Evolutionary conservation across 2,329 filamentous ascomycete genomes (phyloP), one percentile per base, ranked within the genome.

Genomic region (Aspergillus phoenicis): DNA sequence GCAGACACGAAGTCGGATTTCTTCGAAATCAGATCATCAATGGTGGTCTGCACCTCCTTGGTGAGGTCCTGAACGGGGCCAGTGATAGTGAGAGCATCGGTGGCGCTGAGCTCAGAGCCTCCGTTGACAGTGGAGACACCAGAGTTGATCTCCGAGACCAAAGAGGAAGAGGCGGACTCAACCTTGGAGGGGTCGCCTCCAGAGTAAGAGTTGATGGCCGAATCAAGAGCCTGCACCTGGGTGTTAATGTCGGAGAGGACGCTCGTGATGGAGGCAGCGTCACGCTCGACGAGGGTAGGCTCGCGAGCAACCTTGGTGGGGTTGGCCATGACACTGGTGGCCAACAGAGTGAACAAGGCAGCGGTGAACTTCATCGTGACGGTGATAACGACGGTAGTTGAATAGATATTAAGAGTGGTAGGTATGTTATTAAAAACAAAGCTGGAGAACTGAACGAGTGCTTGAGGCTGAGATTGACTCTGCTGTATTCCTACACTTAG

Each of bases 1-100:
- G 70, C 70, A 30, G 60, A 56, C 39, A 69, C 70, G 62, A 74
- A 61, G 30, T 63, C 28, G 26, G 53, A 30, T 67, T 75, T 72
- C 68, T 72, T 72, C 55, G 20, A 26, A 49, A 68, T 69, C 55
- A 74, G 61, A 49, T 66, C 57, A 51, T 51, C n/a, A 61, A 75
- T 59, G 45, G 64, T 57, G 51, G 39, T 45, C 45, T 74, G 45
- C 60, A 75, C 63, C 52, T 70, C 58, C 11, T 64, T 52, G 60
- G 63, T 72, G 60, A 76, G 63, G 64, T 64, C 66, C 55, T 67
- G 58, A 55, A 75, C 68, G 33, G 71, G 68, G 15, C 22, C 10
- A 39, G 67, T 67, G 22, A 76, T 70, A 28, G 54, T 49, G 24
- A 74, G 64, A 30, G 73, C 72, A 47, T 74, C 73, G 11, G 38